Evolutionary conservation across 2,329 filamentous ascomycete species (phyloP).

Genomic region (Calonectria montana): DNA sequence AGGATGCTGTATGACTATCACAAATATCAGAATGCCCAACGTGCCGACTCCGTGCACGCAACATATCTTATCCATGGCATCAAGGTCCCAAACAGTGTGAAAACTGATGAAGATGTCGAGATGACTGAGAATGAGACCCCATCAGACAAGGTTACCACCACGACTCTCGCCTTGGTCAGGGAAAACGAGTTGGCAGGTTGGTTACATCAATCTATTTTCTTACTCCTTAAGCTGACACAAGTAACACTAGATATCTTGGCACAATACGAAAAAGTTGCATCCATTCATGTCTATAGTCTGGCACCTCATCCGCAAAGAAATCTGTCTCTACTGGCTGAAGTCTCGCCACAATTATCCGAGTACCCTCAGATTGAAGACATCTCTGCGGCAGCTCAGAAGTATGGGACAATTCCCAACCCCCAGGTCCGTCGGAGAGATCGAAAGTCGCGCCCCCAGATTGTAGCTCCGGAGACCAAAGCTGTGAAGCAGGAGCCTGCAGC

Average conservation of each 20-base stretch:
- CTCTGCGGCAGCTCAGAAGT: slow-evolving; percentile 67
- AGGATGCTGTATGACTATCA: slow-evolving; percentile 95
- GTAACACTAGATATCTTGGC: slow-evolving; percentile 69
- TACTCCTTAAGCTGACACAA: slow-evolving; percentile 26
- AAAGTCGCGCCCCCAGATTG: slow-evolving; percentile 44
- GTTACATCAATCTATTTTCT: background rate
- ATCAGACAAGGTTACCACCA: slow-evolving; percentile 63
- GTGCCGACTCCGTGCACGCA: slow-evolving; percentile 81
- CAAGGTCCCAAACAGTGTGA: slow-evolving; percentile 56
- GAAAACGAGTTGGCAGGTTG: slow-evolving; percentile 80
- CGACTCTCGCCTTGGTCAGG: slow-evolving; percentile 73
- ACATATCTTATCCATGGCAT: slow-evolving; percentile 90
- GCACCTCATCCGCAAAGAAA: slow-evolving; percentile 76
- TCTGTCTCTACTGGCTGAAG: slow-evolving; percentile 77
- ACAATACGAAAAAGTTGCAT: slow-evolving; percentile 77
- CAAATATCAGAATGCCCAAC: slow-evolving; percentile 82
- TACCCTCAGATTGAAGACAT: slow-evolving; percentile 69
- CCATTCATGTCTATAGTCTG: slow-evolving; percentile 90
- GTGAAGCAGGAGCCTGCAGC: slow-evolving; percentile 26
- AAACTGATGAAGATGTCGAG: slow-evolving; percentile 73
- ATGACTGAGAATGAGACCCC: slow-evolving; percentile 64
- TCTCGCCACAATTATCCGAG: slow-evolving; percentile 70
- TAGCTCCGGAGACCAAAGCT: slow-evolving; percentile 41
- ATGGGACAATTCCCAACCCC: slow-evolving; percentile 81
- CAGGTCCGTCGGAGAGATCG: slow-evolving; percentile 67